A percentile compares a stretch with the other conserved stretches of the same genome.
Evolutionary conservation across 176 grass and related monocot genomes (phyloP).

Genomic region (Oropetium thomaeum): DNA sequence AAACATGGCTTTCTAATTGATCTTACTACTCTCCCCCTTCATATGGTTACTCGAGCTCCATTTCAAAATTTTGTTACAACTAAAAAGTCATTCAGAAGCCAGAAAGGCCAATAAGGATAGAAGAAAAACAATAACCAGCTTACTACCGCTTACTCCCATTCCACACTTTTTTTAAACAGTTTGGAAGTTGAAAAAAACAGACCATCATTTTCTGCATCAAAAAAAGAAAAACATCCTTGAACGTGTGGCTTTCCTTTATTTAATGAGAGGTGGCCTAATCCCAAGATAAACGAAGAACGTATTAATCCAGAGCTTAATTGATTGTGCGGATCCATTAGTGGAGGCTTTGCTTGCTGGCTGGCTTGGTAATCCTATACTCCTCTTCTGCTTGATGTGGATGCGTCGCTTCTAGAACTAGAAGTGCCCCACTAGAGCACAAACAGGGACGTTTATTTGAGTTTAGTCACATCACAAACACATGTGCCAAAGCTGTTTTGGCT

Average conservation of each 20-base stretch:
- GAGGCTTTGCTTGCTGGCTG: constrained; percentile 51
- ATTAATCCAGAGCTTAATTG: constrained; percentile 21
- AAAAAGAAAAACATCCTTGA: constrained; percentile 5
- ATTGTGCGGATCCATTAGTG: constrained; percentile 45
- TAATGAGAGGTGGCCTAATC: constrained; percentile 33
- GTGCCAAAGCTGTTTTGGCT: constrained; percentile 35
- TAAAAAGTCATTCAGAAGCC: too few relatives aligned
- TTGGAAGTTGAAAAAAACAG: background rate
- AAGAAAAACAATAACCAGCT: background rate
- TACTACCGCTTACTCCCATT: background rate
- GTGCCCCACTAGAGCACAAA: constrained; percentile 47
- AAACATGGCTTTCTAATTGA: too few relatives aligned
- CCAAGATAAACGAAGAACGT: constrained; percentile 20
- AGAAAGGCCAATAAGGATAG: too few relatives aligned
- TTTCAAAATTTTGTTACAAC: too few relatives aligned
- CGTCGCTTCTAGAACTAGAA: constrained; percentile 37
- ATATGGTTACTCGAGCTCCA: too few relatives aligned
- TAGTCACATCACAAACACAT: constrained; percentile 40
- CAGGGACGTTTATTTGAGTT: constrained; percentile 34
- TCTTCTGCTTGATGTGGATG: constrained; percentile 31
- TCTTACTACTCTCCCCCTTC: too few relatives aligned
- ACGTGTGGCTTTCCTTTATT: constrained; percentile 17
- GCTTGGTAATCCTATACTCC: constrained; percentile 50
- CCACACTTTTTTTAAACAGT: background rate
- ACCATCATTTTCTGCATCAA: background rate